A percentile compares a stretch with the other conserved stretches of the same genome.
Evolutionary conservation across 257 asterid species (phyloP).

Genomic region (Ilex aquifolium): DNA sequence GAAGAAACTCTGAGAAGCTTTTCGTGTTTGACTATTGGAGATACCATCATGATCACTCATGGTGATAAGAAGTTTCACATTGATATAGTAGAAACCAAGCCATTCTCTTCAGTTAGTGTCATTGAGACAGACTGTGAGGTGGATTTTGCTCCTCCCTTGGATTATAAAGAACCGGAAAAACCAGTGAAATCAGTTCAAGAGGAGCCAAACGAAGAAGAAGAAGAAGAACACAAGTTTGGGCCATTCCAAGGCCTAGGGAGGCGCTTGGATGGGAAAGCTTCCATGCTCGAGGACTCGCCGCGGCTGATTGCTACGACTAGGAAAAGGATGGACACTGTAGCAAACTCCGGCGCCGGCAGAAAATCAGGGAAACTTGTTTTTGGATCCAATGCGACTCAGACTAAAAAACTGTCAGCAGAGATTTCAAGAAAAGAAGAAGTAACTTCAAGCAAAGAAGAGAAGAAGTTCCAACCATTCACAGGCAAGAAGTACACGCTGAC

Average conservation of each 20-base stretch:
- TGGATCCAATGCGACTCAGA: background rate
- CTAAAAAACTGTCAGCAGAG: background rate
- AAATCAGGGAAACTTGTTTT: constrained; percentile 8
- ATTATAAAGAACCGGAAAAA: constrained; percentile 8
- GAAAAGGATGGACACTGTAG: background rate
- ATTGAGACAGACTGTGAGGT: background rate
- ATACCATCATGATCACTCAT: constrained; percentile 11
- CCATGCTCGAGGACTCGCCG: too few relatives aligned
- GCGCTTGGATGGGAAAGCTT: constrained; percentile 5
- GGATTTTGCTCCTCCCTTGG: constrained; percentile 16
- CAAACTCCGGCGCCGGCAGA: background rate
- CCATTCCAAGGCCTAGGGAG: constrained; percentile 11
- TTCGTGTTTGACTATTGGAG: constrained; percentile 17
- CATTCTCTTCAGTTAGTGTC: constrained; percentile 2
- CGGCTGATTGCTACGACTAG: background rate
- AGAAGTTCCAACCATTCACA: constrained; percentile 9
- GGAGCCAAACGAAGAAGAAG: background rate
- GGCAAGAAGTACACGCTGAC: constrained; percentile 11
- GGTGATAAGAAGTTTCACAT: background rate
- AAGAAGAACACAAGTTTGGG: background rate
- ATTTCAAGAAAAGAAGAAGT: background rate
- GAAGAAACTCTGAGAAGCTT: constrained; percentile 6
- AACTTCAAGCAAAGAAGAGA: background rate
- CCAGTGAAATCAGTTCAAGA: background rate
- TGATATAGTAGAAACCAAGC: constrained; percentile 14